Evolutionary conservation across 768 basidiomycete genomes (phyloP).

Genomic region (Rhizopogon rudus): DNA sequence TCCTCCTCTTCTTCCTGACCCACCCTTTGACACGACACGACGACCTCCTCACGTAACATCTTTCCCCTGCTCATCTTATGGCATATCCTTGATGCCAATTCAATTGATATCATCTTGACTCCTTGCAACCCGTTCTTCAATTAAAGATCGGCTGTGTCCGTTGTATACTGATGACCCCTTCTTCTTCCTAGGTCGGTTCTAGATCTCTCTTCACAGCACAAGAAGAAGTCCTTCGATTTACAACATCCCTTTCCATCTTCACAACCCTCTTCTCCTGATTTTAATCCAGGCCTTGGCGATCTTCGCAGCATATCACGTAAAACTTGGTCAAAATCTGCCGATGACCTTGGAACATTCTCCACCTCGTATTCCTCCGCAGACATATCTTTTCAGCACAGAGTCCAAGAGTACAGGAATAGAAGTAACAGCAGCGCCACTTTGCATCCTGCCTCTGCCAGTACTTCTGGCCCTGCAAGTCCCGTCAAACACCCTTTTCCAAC

Average conservation of each 20-base stretch:
- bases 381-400: constrained; percentile 51
- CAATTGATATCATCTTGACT: constrained; percentile 4
- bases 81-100: neutral
- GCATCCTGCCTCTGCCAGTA: constrained; percentile 31
- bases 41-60: neutral
- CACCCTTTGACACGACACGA: neutral
- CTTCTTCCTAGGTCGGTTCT: constrained; percentile 50
- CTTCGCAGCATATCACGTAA: constrained; percentile 64
- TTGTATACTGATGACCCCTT: constrained; percentile 17
- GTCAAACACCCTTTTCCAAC: constrained; percentile 41
- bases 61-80: neutral
- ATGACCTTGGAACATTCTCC: constrained; percentile 63
- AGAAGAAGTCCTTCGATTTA: constrained; percentile 40
- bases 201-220: constrained; percentile 47
- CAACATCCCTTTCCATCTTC: constrained; percentile 26
- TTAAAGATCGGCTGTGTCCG: neutral
- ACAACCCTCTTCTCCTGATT: constrained; percentile 23
- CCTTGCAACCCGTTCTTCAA: neutral
- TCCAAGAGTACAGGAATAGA: constrained; percentile 61
- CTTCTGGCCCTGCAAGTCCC: constrained; percentile 23
- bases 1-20: neutral
- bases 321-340: constrained; percentile 76
- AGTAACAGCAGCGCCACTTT: constrained; percentile 52
- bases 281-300: constrained; percentile 50
- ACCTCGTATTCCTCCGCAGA: constrained; percentile 33